Conservation (phyloP, 106 monocot genomes). For the Allium cepa region DNA sequence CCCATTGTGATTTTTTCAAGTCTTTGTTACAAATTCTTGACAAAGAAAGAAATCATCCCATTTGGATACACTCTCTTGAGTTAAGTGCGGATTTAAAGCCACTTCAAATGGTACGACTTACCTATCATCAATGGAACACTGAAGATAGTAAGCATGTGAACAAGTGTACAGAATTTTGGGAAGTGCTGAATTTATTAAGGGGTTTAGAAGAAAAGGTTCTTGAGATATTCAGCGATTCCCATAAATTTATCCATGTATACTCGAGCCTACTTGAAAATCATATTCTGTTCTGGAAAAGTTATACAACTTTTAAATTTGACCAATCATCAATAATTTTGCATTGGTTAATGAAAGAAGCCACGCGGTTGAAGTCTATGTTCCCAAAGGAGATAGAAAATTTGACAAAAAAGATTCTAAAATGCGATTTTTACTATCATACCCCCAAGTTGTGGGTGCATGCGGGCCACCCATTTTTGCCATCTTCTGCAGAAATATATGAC, state of each 20-base stretch:
- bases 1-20: constrained; percentile 53
- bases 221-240: constrained; percentile 26
- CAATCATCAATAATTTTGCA: constrained; percentile 41
- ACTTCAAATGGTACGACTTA: constrained; percentile 50
- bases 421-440: constrained; percentile 23
- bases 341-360: constrained; percentile 52
- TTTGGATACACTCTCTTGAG: constrained; percentile 60
- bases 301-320: constrained; percentile 27
- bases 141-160: constrained; percentile 22
- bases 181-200: constrained; percentile 40
- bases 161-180: constrained; percentile 6
- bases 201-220: constrained; percentile 65
- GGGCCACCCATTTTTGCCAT: constrained; percentile 75
- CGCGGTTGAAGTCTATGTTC: constrained; percentile 46
- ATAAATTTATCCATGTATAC: constrained; percentile 31
- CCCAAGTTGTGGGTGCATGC: constrained; percentile 63
- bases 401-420: constrained; percentile 32
- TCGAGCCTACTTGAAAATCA: constrained; percentile 62
- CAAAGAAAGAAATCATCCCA: constrained; percentile 56
- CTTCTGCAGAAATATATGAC: constrained; percentile 33
- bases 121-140: constrained; percentile 58
- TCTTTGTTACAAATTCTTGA: constrained; percentile 40
- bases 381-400: constrained; percentile 27
- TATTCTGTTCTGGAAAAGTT: constrained; percentile 53
- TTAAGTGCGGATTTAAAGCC: constrained; percentile 26